Evolutionary conservation across 495 filamentous ascomycete genomes (phyloP).

Genomic region (Penicillium mononematosum): DNA sequence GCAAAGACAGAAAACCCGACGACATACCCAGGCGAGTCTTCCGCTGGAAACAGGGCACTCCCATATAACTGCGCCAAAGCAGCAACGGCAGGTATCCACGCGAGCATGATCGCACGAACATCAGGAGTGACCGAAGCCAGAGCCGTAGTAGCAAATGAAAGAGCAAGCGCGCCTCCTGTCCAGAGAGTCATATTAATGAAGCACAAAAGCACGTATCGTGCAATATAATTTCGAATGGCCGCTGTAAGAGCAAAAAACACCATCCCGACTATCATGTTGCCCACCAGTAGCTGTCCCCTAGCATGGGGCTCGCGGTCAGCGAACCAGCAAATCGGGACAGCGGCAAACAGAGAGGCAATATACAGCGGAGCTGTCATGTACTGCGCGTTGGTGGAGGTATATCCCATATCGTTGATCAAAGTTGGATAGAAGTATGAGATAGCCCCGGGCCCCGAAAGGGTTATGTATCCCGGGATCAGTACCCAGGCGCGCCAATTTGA

Average conservation of each 20-base stretch:
- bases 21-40: conserved; percentile 12
- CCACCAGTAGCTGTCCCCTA: not conserved
- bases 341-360: conserved; percentile 21
- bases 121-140: conserved; percentile 5
- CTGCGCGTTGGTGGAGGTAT: conserved; percentile 34
- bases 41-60: conserved; percentile 10
- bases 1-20: conserved; percentile 11
- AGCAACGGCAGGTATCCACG: conserved; percentile 5
- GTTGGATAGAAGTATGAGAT: conserved; percentile 43
- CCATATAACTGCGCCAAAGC: conserved; percentile 14
- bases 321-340: conserved; percentile 1
- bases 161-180: conserved; percentile 8
- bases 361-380: conserved; percentile 43
- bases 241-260: conserved; percentile 15
- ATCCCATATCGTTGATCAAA: conserved; percentile 43
- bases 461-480: conserved; percentile 5
- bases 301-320: not conserved
- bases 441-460: conserved; percentile 7
- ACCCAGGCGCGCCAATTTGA: conserved; percentile 11
- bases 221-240: conserved; percentile 6
- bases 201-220: conserved; percentile 11
- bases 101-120: conserved; percentile 12
- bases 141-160: conserved; percentile 11
- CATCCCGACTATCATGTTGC: conserved; percentile 1
- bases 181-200: conserved; percentile 12